These are phyloP conservation scores for Fraxinus dipetala DNA, from an alignment of 305 asterid species.

Conservation along the genomic window DNA sequence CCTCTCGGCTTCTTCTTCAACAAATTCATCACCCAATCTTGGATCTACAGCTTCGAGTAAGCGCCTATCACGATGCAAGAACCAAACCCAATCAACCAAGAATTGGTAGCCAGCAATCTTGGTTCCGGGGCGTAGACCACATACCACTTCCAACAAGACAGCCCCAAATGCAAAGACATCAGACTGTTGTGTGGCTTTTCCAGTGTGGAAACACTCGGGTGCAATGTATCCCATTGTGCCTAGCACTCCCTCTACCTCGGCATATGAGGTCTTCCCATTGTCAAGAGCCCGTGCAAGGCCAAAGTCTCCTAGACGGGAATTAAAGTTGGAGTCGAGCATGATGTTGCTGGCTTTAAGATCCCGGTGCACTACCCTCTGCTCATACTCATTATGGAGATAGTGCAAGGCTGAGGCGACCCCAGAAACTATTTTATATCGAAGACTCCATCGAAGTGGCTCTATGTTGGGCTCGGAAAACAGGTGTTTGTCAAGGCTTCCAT, in stretches of 20 bases:
- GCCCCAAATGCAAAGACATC: constrained; percentile 88
- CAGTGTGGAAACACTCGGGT: constrained; percentile 91
- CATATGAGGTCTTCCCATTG: constrained; percentile 73
- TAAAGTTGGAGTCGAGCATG: constrained; percentile 78
- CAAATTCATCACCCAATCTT: constrained; percentile 51
- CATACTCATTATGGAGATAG: constrained; percentile 83
- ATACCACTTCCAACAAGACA: constrained; percentile 64
- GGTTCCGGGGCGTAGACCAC: constrained; percentile 71
- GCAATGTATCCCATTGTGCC: constrained; percentile 96
- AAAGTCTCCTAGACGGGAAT: constrained; percentile 82
- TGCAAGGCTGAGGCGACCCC: constrained; percentile 89
- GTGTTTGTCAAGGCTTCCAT: constrained; percentile 84
- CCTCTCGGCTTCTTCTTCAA: constrained; percentile 57
- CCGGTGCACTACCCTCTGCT: constrained; percentile 78
- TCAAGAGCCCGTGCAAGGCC: constrained; percentile 94
- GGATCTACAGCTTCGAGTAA: constrained; percentile 69
- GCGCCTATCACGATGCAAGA: constrained; percentile 63
- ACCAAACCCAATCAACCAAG: constrained; percentile 91
- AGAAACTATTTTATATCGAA: constrained; percentile 55
- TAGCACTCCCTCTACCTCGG: constrained; percentile 71
- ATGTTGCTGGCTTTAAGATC: constrained; percentile 90
- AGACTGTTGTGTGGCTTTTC: constrained; percentile 78
- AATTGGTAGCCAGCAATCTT: constrained; percentile 48
- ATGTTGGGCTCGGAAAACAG: constrained; percentile 49
- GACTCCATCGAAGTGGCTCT: constrained; percentile 53